A percentile compares a stretch with the other conserved stretches of the same genome.
These are phyloP conservation scores for Arthrobotrys sphaeroides DNA, from an alignment of 2,329 filamentous ascomycete genomes.

Conservation along the genomic window DNA sequence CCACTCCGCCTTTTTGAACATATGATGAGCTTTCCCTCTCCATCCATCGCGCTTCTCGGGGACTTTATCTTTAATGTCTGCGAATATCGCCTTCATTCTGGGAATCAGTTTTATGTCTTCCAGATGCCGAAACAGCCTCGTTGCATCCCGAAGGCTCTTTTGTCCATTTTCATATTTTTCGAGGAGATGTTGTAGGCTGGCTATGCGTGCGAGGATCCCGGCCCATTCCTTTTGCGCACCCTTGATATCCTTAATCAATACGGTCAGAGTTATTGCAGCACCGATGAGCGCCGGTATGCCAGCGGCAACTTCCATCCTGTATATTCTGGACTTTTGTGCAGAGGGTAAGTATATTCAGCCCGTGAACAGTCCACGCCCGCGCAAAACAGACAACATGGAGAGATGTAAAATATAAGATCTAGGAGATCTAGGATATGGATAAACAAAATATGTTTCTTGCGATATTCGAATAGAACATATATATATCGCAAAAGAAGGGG, in stretches of 20 bases:
- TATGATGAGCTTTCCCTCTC: background rate
- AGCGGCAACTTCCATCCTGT: background rate
- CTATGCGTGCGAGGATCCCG: background rate
- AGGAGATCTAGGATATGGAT: background rate
- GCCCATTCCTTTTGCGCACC: background rate
- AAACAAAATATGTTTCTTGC: too few species aligned
- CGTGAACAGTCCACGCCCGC: background rate
- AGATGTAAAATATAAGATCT: background rate
- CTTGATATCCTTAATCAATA: background rate
- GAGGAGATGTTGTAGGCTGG: background rate
- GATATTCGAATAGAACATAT: too few species aligned
- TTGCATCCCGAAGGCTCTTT: background rate
- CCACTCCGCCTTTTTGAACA: constrained; percentile 4
- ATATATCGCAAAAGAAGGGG: too few species aligned
- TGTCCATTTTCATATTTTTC: background rate
- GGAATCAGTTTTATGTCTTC: background rate
- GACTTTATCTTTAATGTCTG: constrained; percentile 12
- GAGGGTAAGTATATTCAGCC: background rate
- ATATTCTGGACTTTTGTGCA: background rate
- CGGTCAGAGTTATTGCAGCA: background rate
- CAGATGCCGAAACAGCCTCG: background rate
- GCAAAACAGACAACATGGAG: too few species aligned
- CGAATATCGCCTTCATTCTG: background rate
- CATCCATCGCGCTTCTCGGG: background rate
- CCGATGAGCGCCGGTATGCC: background rate